Evolutionary conservation across 2,329 filamentous ascomycete genomes (phyloP).

Genomic region (Hypoxylon sp.): DNA sequence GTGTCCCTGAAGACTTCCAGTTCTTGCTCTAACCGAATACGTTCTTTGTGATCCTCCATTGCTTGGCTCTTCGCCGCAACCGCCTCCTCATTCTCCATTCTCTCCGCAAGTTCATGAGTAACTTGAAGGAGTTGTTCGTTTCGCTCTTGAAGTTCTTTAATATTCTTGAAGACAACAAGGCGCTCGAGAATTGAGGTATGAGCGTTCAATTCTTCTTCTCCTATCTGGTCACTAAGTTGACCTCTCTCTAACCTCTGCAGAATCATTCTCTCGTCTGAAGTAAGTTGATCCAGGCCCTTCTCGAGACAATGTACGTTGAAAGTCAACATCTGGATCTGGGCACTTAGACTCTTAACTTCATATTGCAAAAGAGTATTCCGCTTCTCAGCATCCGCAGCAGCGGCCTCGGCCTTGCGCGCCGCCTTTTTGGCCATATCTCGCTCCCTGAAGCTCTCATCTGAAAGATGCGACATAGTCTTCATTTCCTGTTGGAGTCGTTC

Average conservation of each 20-base stretch:
- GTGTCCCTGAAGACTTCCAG: conserved; percentile 86
- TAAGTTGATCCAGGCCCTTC: conserved; percentile 80
- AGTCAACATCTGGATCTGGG: conserved; percentile 90
- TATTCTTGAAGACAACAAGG: conserved; percentile 89
- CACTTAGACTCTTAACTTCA: conserved; percentile 89
- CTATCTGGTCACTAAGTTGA: conserved; percentile 77
- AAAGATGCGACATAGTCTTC: conserved; percentile 85
- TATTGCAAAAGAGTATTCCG: conserved; percentile 86
- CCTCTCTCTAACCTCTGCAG: conserved; percentile 84
- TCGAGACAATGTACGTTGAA: conserved; percentile 88
- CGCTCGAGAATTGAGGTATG: conserved; percentile 91
- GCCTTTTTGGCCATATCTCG: conserved; percentile 84
- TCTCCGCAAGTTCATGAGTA: conserved; percentile 85
- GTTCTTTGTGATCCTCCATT: conserved; percentile 76
- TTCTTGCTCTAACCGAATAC: conserved; percentile 80
- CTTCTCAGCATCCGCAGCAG: conserved; percentile 72
- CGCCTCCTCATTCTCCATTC: conserved; percentile 93
- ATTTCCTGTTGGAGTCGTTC: conserved; percentile 85
- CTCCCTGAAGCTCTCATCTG: conserved; percentile 85
- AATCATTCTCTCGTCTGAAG: conserved; percentile 78
- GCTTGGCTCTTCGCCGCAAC: conserved; percentile 74
- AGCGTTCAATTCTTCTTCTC: conserved; percentile 85
- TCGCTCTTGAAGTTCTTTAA: conserved; percentile 87
- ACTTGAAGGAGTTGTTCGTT: conserved; percentile 88
- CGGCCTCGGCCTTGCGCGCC: conserved; percentile 82